Evolutionary conservation across 768 basidiomycete species (phyloP).

Genomic region (Agaricus blazei): DNA sequence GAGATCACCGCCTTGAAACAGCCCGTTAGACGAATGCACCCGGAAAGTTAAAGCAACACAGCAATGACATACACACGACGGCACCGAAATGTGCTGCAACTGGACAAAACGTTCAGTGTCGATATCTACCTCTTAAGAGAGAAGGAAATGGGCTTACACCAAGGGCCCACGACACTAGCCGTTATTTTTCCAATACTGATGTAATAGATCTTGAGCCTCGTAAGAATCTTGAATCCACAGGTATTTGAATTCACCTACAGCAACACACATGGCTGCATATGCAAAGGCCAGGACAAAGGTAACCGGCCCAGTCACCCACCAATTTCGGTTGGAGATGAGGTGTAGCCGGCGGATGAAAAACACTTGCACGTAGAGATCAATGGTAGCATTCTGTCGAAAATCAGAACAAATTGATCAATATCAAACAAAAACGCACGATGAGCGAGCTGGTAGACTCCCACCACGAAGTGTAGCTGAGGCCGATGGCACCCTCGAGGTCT

Average conservation of each 20-base stretch:
- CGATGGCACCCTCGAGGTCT: conserved; percentile 24
- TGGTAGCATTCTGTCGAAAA: conserved; percentile 21
- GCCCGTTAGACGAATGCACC: background rate
- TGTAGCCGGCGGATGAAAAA: conserved; percentile 28
- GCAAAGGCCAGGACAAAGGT: conserved; percentile 21
- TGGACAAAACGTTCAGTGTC: background rate
- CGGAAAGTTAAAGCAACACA: background rate
- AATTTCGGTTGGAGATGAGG: conserved; percentile 19
- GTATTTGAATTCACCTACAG: conserved; percentile 15
- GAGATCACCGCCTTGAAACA: conserved; percentile 23
- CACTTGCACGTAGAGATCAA: conserved; percentile 27
- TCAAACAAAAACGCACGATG: conserved; percentile 17
- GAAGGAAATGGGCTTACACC: conserved; percentile 21
- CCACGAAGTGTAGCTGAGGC: conserved; percentile 26
- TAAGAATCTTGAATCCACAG: background rate
- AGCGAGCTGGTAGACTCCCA: conserved; percentile 26
- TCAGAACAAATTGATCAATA: background rate
- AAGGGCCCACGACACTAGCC: conserved; percentile 16
- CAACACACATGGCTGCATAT: conserved; percentile 22
- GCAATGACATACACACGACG: conserved; percentile 1
- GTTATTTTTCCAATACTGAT: conserved; percentile 17
- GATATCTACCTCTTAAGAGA: background rate
- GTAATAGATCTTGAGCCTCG: conserved; percentile 20
- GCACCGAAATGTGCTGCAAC: conserved; percentile 10
- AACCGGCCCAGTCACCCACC: conserved; percentile 21